phyloP scores from a whole-genome alignment of 345 rosid genomes.

The Rhizophora mangle region DNA sequence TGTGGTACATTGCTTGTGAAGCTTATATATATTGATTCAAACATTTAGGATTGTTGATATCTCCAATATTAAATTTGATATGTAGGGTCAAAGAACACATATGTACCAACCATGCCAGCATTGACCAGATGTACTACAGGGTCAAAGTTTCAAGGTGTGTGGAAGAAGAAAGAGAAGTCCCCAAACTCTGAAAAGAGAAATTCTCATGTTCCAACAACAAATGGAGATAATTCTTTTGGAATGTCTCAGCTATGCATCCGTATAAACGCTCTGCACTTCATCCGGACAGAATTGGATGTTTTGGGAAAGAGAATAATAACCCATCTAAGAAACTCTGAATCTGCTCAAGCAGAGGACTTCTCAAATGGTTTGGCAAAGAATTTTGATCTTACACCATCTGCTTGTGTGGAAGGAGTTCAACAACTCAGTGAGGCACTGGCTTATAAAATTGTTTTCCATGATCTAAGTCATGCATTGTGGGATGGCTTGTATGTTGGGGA shows the following conservation, averaged over 20 bases:
- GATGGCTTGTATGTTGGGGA: conserved; percentile 89
- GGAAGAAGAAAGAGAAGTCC: conserved; percentile 92
- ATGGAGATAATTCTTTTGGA: conserved; percentile 66
- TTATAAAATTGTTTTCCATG: conserved; percentile 79
- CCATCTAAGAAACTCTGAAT: conserved; percentile 89
- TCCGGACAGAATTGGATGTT: conserved; percentile 67
- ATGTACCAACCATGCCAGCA: conserved; percentile 90
- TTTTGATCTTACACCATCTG: conserved; percentile 76
- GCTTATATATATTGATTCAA: conserved; percentile 18
- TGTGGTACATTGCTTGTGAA: conserved; percentile 55
- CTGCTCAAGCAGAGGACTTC: conserved; percentile 80
- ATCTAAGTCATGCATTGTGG: conserved; percentile 77
- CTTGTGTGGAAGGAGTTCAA: conserved; percentile 86
- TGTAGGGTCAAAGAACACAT: conserved; percentile 73
- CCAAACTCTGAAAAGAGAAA: conserved; percentile 60
- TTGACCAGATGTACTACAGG: conserved; percentile 72
- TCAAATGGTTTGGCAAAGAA: conserved; percentile 76
- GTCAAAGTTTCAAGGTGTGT: conserved; percentile 85
- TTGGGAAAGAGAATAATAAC: conserved; percentile 83
- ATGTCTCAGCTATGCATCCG: conserved; percentile 71
- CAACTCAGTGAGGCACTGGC: conserved; percentile 81
- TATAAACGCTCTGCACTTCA: conserved; percentile 72
- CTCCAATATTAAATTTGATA: conserved; percentile 16
- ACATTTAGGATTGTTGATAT: conserved; percentile 24
- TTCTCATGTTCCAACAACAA: conserved; percentile 65